Evolutionary conservation across 768 basidiomycete genomes (phyloP).

Genomic region (Ramaria sp.): DNA sequence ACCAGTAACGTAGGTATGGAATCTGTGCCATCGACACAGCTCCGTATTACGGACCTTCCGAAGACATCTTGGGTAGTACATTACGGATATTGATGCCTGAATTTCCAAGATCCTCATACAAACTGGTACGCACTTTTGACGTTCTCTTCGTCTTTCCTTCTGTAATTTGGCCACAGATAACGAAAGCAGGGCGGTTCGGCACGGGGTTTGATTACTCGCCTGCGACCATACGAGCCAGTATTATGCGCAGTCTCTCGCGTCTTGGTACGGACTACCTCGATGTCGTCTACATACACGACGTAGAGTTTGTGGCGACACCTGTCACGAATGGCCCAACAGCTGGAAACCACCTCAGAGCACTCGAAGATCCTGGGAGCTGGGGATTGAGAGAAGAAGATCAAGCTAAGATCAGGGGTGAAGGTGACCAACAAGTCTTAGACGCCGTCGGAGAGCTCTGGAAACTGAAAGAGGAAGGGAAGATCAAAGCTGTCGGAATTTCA

Average conservation of each 20-base stretch:
- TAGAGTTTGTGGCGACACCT: constrained; percentile 60
- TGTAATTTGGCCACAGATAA: constrained; percentile 40
- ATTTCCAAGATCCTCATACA: constrained; percentile 72
- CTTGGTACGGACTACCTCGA: constrained; percentile 73
- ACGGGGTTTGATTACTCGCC: constrained; percentile 65
- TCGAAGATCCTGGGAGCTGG: constrained; percentile 49
- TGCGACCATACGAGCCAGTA: constrained; percentile 48
- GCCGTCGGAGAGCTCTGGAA: constrained; percentile 57
- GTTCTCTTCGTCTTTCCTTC: neutral
- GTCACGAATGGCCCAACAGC: constrained; percentile 33
- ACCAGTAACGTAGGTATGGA: constrained; percentile 47
- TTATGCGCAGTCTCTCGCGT: constrained; percentile 55
- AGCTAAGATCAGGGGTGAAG: constrained; percentile 47
- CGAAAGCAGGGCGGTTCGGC: constrained; percentile 80
- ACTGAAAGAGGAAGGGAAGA: constrained; percentile 61
- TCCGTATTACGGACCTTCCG: constrained; percentile 71
- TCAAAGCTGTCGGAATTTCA: constrained; percentile 69
- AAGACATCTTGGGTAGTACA: constrained; percentile 62
- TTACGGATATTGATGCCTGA: constrained; percentile 48
- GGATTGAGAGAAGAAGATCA: constrained; percentile 54
- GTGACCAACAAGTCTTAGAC: constrained; percentile 61
- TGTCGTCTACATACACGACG: constrained; percentile 73
- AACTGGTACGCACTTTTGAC: constrained; percentile 38
- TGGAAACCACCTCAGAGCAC: constrained; percentile 48
- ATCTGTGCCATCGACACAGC: constrained; percentile 77